phyloP scores from a whole-genome alignment of 2,329 filamentous ascomycete species.

The Nemania sp. region DNA sequence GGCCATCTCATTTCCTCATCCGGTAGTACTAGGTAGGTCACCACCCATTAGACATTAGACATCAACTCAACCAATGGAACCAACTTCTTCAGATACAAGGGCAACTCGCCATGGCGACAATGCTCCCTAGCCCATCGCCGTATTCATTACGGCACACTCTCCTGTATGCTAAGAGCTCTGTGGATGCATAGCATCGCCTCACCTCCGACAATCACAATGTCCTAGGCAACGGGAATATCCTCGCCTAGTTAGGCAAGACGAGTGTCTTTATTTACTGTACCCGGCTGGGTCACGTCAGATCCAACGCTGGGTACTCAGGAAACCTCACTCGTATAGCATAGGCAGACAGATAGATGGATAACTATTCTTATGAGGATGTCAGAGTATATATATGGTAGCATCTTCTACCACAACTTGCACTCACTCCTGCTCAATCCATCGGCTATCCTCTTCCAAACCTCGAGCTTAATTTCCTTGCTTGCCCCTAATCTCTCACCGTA shows the following conservation, averaged over 20 bases:
- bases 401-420: background rate
- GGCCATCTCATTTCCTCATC: slow-evolving; percentile 24
- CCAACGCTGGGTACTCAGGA: background rate
- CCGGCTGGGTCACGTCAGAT: slow-evolving; percentile 4
- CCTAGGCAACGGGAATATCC: background rate
- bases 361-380: background rate
- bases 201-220: background rate
- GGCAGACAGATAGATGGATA: background rate
- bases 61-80: too few relatives aligned
- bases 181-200: background rate
- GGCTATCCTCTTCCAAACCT: background rate
- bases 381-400: slow-evolving; percentile 12
- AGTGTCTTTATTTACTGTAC: background rate
- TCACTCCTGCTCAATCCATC: background rate
- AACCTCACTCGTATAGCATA: slow-evolving; percentile 1
- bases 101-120: background rate
- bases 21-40: background rate
- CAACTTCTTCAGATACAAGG: background rate
- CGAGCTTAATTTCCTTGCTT: background rate
- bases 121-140: background rate
- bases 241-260: background rate
- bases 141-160: background rate
- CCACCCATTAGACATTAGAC: background rate
- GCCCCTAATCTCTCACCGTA: background rate
- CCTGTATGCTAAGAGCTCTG: background rate